Percentiles rank a stretch among this genome's conserved stretches.
Conservation (phyloP, 2,329 filamentous ascomycete genomes). For the Diaporthe batatas region DNA sequence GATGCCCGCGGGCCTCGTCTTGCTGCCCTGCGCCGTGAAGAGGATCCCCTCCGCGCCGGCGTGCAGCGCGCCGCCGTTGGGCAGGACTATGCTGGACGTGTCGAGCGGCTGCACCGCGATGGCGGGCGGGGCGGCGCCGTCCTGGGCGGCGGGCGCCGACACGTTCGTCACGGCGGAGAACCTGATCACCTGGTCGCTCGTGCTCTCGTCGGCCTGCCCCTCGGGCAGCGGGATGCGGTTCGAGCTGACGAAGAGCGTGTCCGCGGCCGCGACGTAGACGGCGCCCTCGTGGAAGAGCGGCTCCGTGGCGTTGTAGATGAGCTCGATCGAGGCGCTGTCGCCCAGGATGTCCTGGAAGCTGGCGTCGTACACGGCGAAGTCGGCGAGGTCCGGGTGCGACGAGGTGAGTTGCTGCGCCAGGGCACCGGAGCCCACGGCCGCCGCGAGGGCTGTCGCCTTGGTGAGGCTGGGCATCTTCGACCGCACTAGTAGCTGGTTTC, state of each 20-base stretch:
- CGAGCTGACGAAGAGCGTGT: conserved; percentile 39
- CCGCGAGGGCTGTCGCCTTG: conserved; percentile 10
- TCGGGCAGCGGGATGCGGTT: conserved; percentile 41
- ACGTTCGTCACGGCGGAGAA: conserved; percentile 37
- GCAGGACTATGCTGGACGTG: conserved; percentile 29
- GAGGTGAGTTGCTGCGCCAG: conserved; percentile 23
- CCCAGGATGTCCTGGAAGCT: conserved; percentile 38
- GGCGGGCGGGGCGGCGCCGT: background rate
- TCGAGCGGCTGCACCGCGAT: conserved; percentile 32
- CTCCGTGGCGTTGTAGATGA: conserved; percentile 40
- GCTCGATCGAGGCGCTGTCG: conserved; percentile 38
- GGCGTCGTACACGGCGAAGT: conserved; percentile 33
- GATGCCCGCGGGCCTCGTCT: conserved; percentile 35
- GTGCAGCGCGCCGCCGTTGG: conserved; percentile 37
- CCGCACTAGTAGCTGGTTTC: background rate
- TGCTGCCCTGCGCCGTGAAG: conserved; percentile 41
- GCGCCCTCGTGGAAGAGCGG: conserved; percentile 41
- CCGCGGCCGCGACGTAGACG: conserved; percentile 34
- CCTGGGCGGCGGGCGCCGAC: conserved; percentile 21
- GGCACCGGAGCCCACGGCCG: conserved; percentile 24
- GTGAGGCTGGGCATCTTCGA: conserved; percentile 10
- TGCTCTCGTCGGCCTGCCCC: conserved; percentile 37
- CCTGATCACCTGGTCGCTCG: conserved; percentile 39
- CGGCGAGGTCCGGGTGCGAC: conserved; percentile 39
- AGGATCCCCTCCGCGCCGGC: conserved; percentile 11